Evolutionary conservation across 139 green algal species (phyloP).

Genomic region (Raphidocelis subcapitata): DNA sequence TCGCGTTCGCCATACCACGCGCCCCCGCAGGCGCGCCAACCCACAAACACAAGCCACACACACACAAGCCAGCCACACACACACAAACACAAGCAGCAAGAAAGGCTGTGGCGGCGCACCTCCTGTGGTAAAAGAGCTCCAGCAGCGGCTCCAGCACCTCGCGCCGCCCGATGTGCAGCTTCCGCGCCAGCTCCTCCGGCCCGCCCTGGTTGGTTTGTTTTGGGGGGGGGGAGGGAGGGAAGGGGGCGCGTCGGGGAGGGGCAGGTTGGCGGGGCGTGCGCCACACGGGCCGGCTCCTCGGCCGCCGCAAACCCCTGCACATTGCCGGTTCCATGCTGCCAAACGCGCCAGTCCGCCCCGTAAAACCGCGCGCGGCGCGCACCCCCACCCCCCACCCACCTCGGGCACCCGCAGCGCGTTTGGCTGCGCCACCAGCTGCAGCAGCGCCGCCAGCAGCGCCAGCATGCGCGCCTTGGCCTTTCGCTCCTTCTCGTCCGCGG

Average conservation of each 20-base stretch:
- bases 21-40: not conserved
- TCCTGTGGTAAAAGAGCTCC: conserved; percentile 29
- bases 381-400: no score
- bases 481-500: not conserved
- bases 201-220: no score
- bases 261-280: not conserved
- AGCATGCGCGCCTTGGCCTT: conserved; percentile 10
- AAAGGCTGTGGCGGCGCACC: not conserved
- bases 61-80: not conserved
- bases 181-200: not conserved
- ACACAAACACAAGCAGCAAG: not conserved
- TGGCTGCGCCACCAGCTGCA: no score
- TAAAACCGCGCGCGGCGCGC: no score
- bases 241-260: no score
- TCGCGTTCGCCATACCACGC: no score
- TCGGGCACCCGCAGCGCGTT: no score
- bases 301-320: not conserved
- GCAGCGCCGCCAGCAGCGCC: conserved; percentile 30
- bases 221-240: no score
- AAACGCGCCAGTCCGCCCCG: no score
- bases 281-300: not conserved
- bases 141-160: conserved; percentile 29
- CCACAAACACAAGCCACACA: not conserved
- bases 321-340: no score
- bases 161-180: not conserved